Evolutionary conservation across 495 filamentous ascomycete species (phyloP), one percentile per base, ranked within the genome.

Genomic region (Neurospora hispaniola): DNA sequence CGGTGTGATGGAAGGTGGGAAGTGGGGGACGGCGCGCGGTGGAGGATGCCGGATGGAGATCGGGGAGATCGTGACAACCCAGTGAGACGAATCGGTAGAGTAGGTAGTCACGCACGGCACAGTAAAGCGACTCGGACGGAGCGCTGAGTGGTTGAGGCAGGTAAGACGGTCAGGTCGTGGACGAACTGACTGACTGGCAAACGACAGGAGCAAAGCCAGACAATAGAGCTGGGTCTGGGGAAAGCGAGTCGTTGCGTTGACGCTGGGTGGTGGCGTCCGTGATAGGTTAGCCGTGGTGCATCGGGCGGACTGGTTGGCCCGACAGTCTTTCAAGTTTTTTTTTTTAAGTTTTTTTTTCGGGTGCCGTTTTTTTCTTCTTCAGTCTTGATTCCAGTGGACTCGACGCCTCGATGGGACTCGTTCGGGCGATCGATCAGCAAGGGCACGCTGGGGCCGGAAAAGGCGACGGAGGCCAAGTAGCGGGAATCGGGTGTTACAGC

Each of bases 1-100:
- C 62, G 74, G 73, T 70, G 74, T 73, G 72, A 40, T 59, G 48
- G 44, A 62, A 70, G 71, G 70, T 41, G 38, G 70, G 74, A 62
- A 74, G 72, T 44, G 48, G 69, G 59, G 69, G 74, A 69, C 38
- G 70, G 73, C 69, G 68, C 62, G 59, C 39, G 70, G 76, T 42
- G 71, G 73, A 72, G 42, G 75, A 72, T 66, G 54, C 54, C 54
- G 54, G 54, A 66, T 66, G 27, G 54, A 66, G 54, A 66, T 66
- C 27, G 27, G 54, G 54, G 54, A 66, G 54, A 35, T 38, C 27
- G 54, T 66, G 54, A 66, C 27, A 66, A 9, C 54, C 54, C 27
- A 66, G 23, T 38, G 54, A 66, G 27, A 66, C 23, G 14, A 66
- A 27, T 66, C 27, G 54, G 54, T 18, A 66, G 54, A 35, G 54